Percentiles rank a stretch among this genome's conserved stretches.
phyloP scores from a whole-genome alignment of 139 green algal genomes.

The Ettlia oleoabundans region DNA sequence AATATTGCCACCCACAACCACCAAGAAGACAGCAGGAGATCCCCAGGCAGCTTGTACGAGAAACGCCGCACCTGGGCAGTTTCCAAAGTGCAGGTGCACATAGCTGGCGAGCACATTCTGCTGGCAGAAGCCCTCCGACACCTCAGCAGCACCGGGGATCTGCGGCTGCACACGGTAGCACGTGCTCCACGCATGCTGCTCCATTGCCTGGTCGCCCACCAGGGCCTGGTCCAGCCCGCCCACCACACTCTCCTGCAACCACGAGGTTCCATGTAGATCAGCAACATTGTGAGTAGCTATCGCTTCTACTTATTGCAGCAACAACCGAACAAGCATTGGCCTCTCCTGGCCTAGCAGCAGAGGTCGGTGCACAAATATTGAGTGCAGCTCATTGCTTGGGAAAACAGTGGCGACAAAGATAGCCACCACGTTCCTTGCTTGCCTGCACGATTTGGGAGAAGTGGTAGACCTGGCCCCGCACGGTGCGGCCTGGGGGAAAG shows the following conservation, averaged over 20 bases:
- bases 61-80: slow-evolving; percentile 43
- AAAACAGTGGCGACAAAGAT: no score
- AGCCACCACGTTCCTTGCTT: neutral
- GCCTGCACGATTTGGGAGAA: slow-evolving; percentile 77
- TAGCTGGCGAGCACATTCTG: slow-evolving; percentile 81
- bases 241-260: slow-evolving; percentile 53
- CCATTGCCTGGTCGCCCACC: neutral
- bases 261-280: no score
- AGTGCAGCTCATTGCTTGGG: no score
- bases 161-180: slow-evolving; percentile 47
- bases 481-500: slow-evolving; percentile 63
- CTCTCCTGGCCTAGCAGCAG: no score
- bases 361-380: no score
- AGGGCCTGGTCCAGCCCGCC: slow-evolving; percentile 28
- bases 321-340: no score
- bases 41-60: neutral
- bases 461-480: slow-evolving; percentile 81
- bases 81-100: slow-evolving; percentile 89
- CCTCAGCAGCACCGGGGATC: slow-evolving; percentile 21
- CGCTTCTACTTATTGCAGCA: no score
- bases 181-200: slow-evolving; percentile 29
- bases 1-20: no score
- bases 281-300: no score
- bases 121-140: slow-evolving; percentile 75
- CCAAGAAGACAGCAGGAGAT: neutral